Percentiles rank a stretch among this genome's conserved stretches.
These are phyloP conservation scores for Ophiocordyceps camponoti-saundersi DNA, from an alignment of 2,329 filamentous ascomycete species.

Conservation along the genomic window DNA sequence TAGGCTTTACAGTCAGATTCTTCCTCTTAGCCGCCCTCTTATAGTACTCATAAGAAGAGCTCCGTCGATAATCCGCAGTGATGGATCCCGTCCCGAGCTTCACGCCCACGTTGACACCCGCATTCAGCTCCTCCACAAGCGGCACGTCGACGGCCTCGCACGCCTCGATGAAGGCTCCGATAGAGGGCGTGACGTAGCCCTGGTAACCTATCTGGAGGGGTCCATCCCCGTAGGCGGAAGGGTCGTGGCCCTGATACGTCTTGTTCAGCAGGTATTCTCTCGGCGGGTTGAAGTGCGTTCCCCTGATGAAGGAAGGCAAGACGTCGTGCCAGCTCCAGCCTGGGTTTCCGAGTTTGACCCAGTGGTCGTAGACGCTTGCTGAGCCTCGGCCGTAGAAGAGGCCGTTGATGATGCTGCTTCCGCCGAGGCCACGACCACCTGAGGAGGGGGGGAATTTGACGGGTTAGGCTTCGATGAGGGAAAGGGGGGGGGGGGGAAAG, in stretches of 20 bases:
- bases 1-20: neutral
- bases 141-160: neutral
- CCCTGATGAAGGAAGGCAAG: neutral
- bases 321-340: neutral
- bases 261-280: neutral
- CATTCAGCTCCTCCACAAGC: neutral
- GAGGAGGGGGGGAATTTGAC: too few relatives aligned
- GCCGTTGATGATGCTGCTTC: neutral
- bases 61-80: neutral
- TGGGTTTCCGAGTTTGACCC: neutral
- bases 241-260: neutral
- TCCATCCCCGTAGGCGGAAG: neutral
- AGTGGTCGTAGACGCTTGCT: neutral
- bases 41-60: neutral
- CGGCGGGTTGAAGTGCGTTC: neutral
- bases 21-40: too few relatives aligned
- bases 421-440: neutral
- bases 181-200: neutral
- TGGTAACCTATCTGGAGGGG: neutral
- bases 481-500: too few relatives aligned
- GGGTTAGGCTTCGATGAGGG: too few relatives aligned
- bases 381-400: neutral
- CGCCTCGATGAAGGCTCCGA: neutral
- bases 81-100: neutral
- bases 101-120: neutral